Conservation (phyloP, 345 rosid genomes). For the Brassica cretica region DNA sequence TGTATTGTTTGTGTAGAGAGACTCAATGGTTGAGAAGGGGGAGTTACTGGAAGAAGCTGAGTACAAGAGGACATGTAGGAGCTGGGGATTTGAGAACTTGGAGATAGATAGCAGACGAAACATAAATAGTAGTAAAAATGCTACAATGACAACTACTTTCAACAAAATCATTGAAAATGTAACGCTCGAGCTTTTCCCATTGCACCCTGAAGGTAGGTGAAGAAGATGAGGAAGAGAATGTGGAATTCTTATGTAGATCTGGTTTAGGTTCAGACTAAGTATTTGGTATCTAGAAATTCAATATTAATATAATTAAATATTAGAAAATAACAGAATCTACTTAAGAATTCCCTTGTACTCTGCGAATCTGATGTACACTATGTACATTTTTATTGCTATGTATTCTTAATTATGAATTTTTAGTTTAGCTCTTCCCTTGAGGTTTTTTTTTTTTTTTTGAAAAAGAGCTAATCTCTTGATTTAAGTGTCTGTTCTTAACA, state of each 20-base stretch:
- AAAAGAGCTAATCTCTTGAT: not conserved
- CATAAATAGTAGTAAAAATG: constrained; percentile 46
- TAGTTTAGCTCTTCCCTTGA: not conserved
- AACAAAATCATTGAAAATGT: constrained; percentile 41
- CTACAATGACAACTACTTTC: constrained; percentile 21
- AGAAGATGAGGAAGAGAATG: constrained; percentile 25
- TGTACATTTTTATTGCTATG: not conserved
- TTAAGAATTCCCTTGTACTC: constrained; percentile 35
- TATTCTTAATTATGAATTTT: too few relatives aligned
- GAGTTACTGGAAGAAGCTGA: constrained; percentile 54
- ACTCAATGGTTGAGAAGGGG: constrained; percentile 39
- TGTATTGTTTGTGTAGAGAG: constrained; percentile 39
- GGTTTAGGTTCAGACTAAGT: constrained; percentile 24
- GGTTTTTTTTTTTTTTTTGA: not conserved
- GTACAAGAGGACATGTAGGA: constrained; percentile 83
- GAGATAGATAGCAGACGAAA: constrained; percentile 49
- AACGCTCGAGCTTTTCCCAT: constrained; percentile 95
- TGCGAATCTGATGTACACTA: constrained; percentile 12
- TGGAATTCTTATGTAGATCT: constrained; percentile 41
- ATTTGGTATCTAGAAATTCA: constrained; percentile 17
- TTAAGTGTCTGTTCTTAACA: not conserved
- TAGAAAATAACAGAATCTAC: constrained; percentile 30
- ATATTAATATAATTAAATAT: not conserved
- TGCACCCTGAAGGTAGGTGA: constrained; percentile 89
- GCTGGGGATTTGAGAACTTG: constrained; percentile 76